Conservation (phyloP, 2,329 filamentous ascomycete species). For the Remersonia thermophila region DNA sequence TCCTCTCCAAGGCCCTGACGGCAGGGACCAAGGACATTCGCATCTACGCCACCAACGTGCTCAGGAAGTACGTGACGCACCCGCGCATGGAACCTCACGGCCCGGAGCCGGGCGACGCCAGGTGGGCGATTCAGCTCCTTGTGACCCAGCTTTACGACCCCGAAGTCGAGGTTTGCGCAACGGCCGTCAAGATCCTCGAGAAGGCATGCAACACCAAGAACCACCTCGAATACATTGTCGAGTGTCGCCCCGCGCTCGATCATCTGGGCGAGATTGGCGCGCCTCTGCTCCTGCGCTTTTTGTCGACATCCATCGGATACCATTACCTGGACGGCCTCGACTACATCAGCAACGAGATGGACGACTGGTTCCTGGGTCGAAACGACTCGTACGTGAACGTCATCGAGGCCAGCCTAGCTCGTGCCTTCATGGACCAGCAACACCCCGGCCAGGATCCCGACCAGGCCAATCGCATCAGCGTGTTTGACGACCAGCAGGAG, state of each 20-base stretch:
- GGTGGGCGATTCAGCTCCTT: conserved; percentile 93
- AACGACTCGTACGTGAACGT: conserved; percentile 94
- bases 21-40: conserved; percentile 84
- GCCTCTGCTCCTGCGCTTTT: conserved; percentile 77
- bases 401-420: conserved; percentile 88
- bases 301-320: conserved; percentile 93
- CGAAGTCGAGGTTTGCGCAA: conserved; percentile 90
- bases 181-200: conserved; percentile 92
- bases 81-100: conserved; percentile 28
- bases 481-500: conserved; percentile 45
- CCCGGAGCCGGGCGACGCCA: conserved; percentile 52
- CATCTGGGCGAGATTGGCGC: conserved; percentile 95
- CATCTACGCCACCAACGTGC: conserved; percentile 74
- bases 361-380: conserved; percentile 95
- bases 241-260: conserved; percentile 86
- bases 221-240: conserved; percentile 89
- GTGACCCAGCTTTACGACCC: conserved; percentile 98
- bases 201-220: conserved; percentile 90
- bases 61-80: conserved; percentile 72
- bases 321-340: conserved; percentile 94
- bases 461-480: conserved; percentile 43
- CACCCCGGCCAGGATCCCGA: conserved; percentile 39
- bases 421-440: conserved; percentile 54
- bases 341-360: conserved; percentile 99
- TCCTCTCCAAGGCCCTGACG: conserved; percentile 87